A percentile compares a stretch with the other conserved stretches of the same genome.
These are phyloP conservation scores for Venturia nashicola DNA, from an alignment of 2,329 filamentous ascomycete species.

Conservation along the genomic window DNA sequence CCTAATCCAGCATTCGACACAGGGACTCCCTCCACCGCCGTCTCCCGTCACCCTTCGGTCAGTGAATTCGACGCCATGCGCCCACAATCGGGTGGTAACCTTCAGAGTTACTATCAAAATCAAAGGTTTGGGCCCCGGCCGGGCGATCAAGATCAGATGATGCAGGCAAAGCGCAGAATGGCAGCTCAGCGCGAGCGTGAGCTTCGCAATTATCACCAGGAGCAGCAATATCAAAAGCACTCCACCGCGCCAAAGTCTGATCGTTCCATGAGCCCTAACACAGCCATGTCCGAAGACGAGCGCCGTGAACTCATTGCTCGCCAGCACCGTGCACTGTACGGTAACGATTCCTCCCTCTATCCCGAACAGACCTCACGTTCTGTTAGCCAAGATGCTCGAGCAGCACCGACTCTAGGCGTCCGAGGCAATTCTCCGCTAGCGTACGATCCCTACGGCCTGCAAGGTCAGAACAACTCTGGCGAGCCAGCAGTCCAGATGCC, in stretches of 20 bases:
- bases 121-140: constrained; percentile 80
- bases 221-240: constrained; percentile 99
- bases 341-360: constrained; percentile 56
- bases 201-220: constrained; percentile 98
- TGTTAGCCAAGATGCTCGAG: constrained; percentile 52
- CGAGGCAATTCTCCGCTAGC: constrained; percentile 70
- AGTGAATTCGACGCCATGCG: constrained; percentile 72
- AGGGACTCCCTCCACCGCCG: constrained; percentile 27
- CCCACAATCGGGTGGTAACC: constrained; percentile 61
- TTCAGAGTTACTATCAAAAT: constrained; percentile 87
- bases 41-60: constrained; percentile 70
- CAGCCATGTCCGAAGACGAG: constrained; percentile 83
- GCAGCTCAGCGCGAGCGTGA: constrained; percentile 97
- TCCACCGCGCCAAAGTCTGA: constrained; percentile 70
- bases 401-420: constrained; percentile 46
- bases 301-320: constrained; percentile 91
- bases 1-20: constrained; percentile 16
- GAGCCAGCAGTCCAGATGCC: constrained; percentile 43
- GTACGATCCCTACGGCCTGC: constrained; percentile 56
- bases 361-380: constrained; percentile 46
- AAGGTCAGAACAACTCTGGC: constrained; percentile 36
- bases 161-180: constrained; percentile 98
- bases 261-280: constrained; percentile 69
- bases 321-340: constrained; percentile 89
- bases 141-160: constrained; percentile 94